Conservation (phyloP, 106 monocot genomes). For the Hemerocallis citrina region DNA sequence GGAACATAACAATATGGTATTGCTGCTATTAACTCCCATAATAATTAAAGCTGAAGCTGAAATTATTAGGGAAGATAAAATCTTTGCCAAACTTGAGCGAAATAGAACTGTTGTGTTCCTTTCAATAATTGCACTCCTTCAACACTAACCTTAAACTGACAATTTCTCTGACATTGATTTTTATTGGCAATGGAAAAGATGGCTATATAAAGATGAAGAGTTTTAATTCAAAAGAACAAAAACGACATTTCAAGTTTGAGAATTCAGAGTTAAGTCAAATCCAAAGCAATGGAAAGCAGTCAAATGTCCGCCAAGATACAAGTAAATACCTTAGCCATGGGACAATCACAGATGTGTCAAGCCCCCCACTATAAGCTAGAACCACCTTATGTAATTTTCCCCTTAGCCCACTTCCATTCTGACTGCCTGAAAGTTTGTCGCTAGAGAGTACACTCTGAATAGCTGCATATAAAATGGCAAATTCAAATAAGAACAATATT, state of each 20-base stretch:
- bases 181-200: not conserved
- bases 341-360: constrained; percentile 98
- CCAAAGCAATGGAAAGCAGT: not conserved
- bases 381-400: constrained; percentile 92
- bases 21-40: not conserved
- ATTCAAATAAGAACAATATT: not conserved
- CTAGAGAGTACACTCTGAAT: constrained; percentile 9
- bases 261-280: no score
- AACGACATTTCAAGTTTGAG: not conserved
- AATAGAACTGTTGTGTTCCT: no score
- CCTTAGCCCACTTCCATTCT: constrained; percentile 33
- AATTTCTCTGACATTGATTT: not conserved
- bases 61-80: no score
- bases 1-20: not conserved
- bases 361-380: constrained; percentile 94
- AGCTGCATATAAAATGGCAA: not conserved
- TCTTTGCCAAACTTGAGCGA: no score
- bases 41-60: no score
- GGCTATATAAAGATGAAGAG: not conserved
- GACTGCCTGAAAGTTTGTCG: not conserved
- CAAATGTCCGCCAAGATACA: not conserved
- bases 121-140: not conserved
- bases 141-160: no score
- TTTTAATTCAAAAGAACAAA: not conserved
- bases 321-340: constrained; percentile 81